Percentiles rank a stretch among this genome's conserved stretches.
Conservation (phyloP, 2,329 filamentous ascomycete species). For the Chrysosphaeria jannelii region DNA sequence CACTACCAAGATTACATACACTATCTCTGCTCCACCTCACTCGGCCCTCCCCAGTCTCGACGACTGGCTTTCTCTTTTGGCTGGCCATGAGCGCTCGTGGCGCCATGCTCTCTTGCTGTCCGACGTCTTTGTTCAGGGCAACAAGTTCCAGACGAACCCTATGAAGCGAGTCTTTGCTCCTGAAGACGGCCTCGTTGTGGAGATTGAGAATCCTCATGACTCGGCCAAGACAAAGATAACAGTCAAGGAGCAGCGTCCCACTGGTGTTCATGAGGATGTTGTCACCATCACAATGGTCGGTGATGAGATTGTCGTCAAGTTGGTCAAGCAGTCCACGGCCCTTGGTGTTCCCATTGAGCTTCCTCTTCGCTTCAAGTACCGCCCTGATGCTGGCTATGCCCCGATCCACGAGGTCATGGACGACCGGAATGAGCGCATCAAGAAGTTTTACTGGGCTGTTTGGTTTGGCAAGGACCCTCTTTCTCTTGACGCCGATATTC, state of each 20-base stretch:
- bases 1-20: conserved; percentile 51
- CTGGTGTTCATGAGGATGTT: conserved; percentile 69
- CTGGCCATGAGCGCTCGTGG: conserved; percentile 69
- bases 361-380: conserved; percentile 70
- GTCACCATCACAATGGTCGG: conserved; percentile 54
- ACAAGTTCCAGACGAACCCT: conserved; percentile 93
- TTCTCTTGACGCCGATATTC: conserved; percentile 60
- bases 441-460: conserved; percentile 94
- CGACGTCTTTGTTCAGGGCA: conserved; percentile 79
- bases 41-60: conserved; percentile 49
- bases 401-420: conserved; percentile 94
- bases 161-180: conserved; percentile 78
- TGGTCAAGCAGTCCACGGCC: conserved; percentile 82
- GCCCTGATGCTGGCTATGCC: conserved; percentile 88
- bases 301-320: conserved; percentile 59
- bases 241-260: conserved; percentile 63
- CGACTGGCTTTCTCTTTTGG: conserved; percentile 66
- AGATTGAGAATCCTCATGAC: conserved; percentile 58
- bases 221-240: conserved; percentile 58
- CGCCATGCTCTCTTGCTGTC: conserved; percentile 80
- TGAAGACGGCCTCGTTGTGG: conserved; percentile 59
- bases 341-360: conserved; percentile 57
- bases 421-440: conserved; percentile 86
- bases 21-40: conserved; percentile 45
- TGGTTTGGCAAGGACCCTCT: conserved; percentile 81